phyloP scores from a whole-genome alignment of 345 rosid genomes.

The Pugionium cornutum region DNA sequence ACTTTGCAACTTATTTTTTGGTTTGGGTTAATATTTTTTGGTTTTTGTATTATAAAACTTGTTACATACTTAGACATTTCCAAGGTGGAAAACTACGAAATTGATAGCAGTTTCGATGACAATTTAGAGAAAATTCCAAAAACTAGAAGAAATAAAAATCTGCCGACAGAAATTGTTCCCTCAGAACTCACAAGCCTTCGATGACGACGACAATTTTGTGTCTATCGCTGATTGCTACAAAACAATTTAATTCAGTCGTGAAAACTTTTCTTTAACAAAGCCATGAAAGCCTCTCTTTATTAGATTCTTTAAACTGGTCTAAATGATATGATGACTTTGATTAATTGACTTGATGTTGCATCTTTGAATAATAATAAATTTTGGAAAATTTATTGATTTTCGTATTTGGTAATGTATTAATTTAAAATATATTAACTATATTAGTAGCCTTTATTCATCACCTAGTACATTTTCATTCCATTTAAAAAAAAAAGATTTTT shows the following conservation, averaged over 20 bases:
- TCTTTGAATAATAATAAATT: too few relatives aligned
- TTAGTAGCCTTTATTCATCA: too few relatives aligned
- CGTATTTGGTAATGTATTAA: slow-evolving; percentile 2
- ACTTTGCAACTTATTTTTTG: not conserved
- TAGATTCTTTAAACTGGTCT: not conserved
- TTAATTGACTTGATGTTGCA: too few relatives aligned
- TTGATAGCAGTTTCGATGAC: not conserved
- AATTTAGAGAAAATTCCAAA: slow-evolving; percentile 6
- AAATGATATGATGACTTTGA: not conserved
- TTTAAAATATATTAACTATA: not conserved
- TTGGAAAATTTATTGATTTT: not conserved
- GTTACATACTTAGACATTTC: not conserved
- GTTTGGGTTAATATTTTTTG: too few relatives aligned
- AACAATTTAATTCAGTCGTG: not conserved
- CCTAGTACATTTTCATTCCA: too few relatives aligned
- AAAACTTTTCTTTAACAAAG: slow-evolving; percentile 23
- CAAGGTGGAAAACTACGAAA: not conserved
- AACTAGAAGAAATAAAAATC: not conserved
- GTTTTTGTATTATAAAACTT: not conserved
- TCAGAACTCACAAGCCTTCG: slow-evolving; percentile 9
- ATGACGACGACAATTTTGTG: not conserved
- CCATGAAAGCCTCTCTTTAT: slow-evolving; percentile 29
- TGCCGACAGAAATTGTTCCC: slow-evolving; percentile 36
- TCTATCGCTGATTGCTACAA: slow-evolving; percentile 10
- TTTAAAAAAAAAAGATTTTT: too few relatives aligned